phyloP scores from a whole-genome alignment of 257 asterid species.

The Marsdenia floribunda region DNA sequence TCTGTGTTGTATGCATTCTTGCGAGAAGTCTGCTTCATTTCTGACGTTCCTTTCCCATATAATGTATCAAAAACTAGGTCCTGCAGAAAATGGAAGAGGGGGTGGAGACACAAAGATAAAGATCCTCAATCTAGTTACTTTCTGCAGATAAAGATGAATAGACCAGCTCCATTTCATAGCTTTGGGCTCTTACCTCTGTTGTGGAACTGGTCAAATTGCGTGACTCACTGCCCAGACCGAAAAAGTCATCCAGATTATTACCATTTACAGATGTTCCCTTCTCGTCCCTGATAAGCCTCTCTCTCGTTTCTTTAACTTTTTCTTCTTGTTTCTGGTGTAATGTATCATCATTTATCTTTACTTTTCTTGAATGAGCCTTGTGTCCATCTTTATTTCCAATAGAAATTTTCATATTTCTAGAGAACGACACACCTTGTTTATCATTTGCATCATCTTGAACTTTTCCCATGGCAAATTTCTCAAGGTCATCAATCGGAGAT shows the following conservation, averaged over 20 bases:
- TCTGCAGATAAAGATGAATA: background rate
- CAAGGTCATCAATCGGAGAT: conserved; percentile 51
- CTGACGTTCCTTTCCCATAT: conserved; percentile 34
- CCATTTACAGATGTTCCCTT: conserved; percentile 24
- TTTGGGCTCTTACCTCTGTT: conserved; percentile 45
- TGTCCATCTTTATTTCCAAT: conserved; percentile 12
- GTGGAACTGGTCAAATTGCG: conserved; percentile 28
- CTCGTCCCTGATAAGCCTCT: conserved; percentile 2
- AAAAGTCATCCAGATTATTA: conserved; percentile 38
- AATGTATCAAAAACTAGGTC: conserved; percentile 44
- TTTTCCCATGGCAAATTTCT: conserved; percentile 43
- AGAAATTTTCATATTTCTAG: conserved; percentile 19
- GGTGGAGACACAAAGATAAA: background rate
- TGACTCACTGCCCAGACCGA: conserved; percentile 31
- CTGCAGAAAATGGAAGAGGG: conserved; percentile 25
- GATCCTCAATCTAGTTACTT: background rate
- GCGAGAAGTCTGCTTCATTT: conserved; percentile 34
- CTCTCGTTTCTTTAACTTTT: conserved; percentile 7
- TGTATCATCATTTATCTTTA: conserved; percentile 5
- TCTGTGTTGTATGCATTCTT: conserved; percentile 29
- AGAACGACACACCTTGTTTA: conserved; percentile 16
- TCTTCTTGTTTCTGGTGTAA: conserved; percentile 5
- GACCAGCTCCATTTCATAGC: conserved; percentile 9
- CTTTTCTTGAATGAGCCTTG: conserved; percentile 1
- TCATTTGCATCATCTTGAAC: conserved; percentile 25